These are phyloP conservation scores for Candida sojae DNA, from an alignment of 1,139 yeast genomes.

Conservation along the genomic window DNA sequence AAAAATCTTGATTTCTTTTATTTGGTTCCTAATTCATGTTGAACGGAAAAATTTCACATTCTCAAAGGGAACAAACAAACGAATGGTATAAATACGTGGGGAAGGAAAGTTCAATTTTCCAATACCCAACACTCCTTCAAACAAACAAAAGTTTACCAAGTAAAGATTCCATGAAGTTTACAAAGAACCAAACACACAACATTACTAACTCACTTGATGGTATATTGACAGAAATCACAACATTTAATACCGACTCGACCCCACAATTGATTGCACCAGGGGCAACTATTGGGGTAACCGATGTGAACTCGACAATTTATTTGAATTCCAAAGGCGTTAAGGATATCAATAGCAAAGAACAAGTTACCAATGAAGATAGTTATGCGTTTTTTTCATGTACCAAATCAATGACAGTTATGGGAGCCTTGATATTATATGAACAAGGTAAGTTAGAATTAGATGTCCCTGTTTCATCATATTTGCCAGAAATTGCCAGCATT, in stretches of 20 bases:
- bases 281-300: slow-evolving; percentile 31
- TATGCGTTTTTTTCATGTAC: slow-evolving; percentile 50
- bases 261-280: slow-evolving; percentile 25
- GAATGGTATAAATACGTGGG: neutral
- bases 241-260: slow-evolving; percentile 11
- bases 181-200: slow-evolving; percentile 5
- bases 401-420: slow-evolving; percentile 50
- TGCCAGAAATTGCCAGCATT: slow-evolving; percentile 44
- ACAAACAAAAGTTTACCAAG: neutral
- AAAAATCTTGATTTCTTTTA: too few relatives aligned
- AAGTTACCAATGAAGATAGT: slow-evolving; percentile 26
- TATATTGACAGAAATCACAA: slow-evolving; percentile 16
- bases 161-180: slow-evolving; percentile 6
- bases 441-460: slow-evolving; percentile 45
- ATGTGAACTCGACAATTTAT: slow-evolving; percentile 22
- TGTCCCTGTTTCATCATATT: slow-evolving; percentile 35
- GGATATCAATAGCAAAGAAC: slow-evolving; percentile 21
- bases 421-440: slow-evolving; percentile 47
- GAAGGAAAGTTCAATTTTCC: neutral
- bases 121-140: neutral
- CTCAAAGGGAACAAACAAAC: neutral
- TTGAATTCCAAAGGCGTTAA: slow-evolving; percentile 27
- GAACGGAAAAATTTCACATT: neutral
- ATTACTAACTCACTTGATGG: slow-evolving; percentile 16
- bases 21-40: too few relatives aligned